A percentile compares a stretch with the other conserved stretches of the same genome.
Evolutionary conservation across 331 rosid genomes (phyloP).

Genomic region (Quercus lobata): DNA sequence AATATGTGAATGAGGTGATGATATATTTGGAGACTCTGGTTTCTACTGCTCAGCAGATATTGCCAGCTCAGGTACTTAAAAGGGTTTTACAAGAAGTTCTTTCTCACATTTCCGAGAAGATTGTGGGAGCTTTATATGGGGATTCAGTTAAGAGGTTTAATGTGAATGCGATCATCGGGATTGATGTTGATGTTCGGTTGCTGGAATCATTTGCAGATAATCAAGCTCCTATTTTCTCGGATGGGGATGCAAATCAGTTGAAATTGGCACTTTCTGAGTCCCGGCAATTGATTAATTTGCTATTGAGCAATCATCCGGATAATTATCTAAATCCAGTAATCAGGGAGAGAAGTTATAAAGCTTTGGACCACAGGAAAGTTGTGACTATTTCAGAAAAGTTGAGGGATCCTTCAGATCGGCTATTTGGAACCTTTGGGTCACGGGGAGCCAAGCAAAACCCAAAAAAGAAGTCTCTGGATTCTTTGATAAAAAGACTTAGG

Average conservation of each 20-base stretch:
- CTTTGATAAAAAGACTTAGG: slow-evolving; percentile 63
- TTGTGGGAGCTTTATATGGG: slow-evolving; percentile 64
- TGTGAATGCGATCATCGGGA: slow-evolving; percentile 61
- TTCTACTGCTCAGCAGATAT: slow-evolving; percentile 91
- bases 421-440: slow-evolving; percentile 87
- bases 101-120: slow-evolving; percentile 80
- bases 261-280: slow-evolving; percentile 68
- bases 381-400: slow-evolving; percentile 75
- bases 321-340: slow-evolving; percentile 90
- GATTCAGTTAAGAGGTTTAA: slow-evolving; percentile 83
- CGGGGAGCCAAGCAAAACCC: slow-evolving; percentile 89
- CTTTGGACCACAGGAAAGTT: slow-evolving; percentile 81
- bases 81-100: slow-evolving; percentile 83
- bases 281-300: slow-evolving; percentile 80
- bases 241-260: slow-evolving; percentile 72
- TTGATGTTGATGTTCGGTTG: slow-evolving; percentile 75
- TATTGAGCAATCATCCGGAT: slow-evolving; percentile 87
- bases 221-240: slow-evolving; percentile 65
- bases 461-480: slow-evolving; percentile 86
- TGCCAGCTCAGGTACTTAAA: slow-evolving; percentile 81
- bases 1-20: slow-evolving; percentile 85
- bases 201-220: slow-evolving; percentile 87
- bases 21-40: slow-evolving; percentile 90
- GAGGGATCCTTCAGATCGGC: slow-evolving; percentile 86
- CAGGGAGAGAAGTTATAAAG: slow-evolving; percentile 85